Evolutionary conservation across 345 rosid genomes (phyloP), one percentile per base, ranked within the genome.

Genomic region (Rhodamnia argentea): DNA sequence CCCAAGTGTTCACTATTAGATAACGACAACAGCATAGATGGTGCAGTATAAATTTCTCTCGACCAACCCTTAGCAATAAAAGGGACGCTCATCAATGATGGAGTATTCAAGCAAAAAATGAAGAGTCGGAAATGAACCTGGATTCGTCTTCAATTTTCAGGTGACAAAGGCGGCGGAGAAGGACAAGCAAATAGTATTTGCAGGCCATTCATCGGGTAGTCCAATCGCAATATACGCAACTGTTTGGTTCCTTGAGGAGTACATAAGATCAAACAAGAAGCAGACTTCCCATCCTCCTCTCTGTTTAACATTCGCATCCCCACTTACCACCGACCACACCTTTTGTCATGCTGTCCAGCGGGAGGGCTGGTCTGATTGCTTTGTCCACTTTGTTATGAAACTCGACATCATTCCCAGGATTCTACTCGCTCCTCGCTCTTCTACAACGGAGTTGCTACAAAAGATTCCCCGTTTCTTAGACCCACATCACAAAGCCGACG

Each of bases 281-380:
- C 42, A 22, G 23, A 27, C 23, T 13, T 53, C 12, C 29, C 42
- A 22, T 40, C 52, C 50, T 37, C 95, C 96, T 57, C 84, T 86
- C 26, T 95, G 99, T 85, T 26, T 97, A 44, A 97, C 99, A 12
- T 97, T 95, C 85, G 98, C 96, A 75, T 96, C 98, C 85, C 99
- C 99, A 40, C 93, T 95, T 50, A 90, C 94, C 9, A 95, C 94
- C 4, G 96, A 95, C 87, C 86, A 52, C 85, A 86, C 92, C 84
- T 88, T 95, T 83, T 92, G 90, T 86, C 96, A 92, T 83, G 97
- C 99, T 2, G 88, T 97, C 26, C 88, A 90, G 42, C 91, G 98
- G 15, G 97, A 97, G 87, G 89, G 89, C 8, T 97, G 98, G 98
- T 92, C 94, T 16, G 87, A 83, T 32, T 89, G 81, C 90, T 95